phyloP scores from a whole-genome alignment of 176 grass and related monocot species.

The Oryza rufipogon region DNA sequence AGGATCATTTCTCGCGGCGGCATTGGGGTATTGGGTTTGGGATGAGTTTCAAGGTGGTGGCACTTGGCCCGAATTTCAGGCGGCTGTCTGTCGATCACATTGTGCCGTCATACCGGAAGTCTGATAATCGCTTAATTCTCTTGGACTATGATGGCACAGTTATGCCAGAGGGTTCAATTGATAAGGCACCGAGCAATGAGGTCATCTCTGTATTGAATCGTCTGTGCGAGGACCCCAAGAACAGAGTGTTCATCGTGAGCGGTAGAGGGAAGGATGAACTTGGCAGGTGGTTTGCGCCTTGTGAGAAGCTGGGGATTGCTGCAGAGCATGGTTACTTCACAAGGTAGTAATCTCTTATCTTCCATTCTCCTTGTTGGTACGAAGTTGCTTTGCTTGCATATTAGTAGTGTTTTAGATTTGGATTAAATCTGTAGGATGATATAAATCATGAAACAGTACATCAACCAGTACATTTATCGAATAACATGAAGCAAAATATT shows the following conservation, averaged over 20 bases:
- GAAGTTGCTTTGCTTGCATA: slow-evolving; percentile 39
- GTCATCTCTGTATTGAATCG: slow-evolving; percentile 71
- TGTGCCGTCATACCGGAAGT: slow-evolving; percentile 57
- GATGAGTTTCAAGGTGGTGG: slow-evolving; percentile 91
- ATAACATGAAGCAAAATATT: slow-evolving; percentile 7
- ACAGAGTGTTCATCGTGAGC: slow-evolving; percentile 91
- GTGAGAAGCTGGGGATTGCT: slow-evolving; percentile 84
- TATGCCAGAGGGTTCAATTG: slow-evolving; percentile 67
- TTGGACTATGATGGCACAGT: slow-evolving; percentile 93
- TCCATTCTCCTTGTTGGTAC: slow-evolving; percentile 28
- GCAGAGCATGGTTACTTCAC: slow-evolving; percentile 97
- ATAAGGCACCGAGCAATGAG: slow-evolving; percentile 68
- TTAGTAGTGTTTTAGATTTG: slow-evolving; percentile 35
- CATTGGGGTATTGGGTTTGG: slow-evolving; percentile 93
- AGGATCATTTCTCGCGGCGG: slow-evolving; percentile 77
- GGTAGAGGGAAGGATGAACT: slow-evolving; percentile 77
- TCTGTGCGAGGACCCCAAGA: slow-evolving; percentile 77
- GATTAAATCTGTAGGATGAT: not conserved
- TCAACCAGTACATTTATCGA: not conserved
- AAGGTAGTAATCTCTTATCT: slow-evolving; percentile 52
- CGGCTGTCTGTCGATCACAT: slow-evolving; percentile 78
- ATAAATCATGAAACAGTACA: slow-evolving; percentile 28
- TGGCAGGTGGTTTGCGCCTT: slow-evolving; percentile 73
- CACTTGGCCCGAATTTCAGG: slow-evolving; percentile 78
- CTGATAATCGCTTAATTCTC: slow-evolving; percentile 63